Base-by-base conservation (phyloP, 257 asterid genomes). In the Solanum paucissectum region DNA sequence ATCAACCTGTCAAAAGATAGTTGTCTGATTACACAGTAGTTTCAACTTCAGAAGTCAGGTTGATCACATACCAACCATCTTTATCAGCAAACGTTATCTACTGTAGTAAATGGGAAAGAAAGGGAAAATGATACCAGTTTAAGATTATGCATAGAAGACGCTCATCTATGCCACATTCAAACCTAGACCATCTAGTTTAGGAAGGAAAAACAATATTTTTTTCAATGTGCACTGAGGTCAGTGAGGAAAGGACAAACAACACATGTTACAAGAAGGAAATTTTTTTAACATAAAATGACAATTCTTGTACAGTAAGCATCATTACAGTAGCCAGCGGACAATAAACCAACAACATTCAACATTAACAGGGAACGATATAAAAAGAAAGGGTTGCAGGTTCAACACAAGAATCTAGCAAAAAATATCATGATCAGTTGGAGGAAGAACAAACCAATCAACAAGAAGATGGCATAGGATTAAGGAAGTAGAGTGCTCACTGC, bases 1-100 rank as follows among this genome's bases (percentile, higher is more conserved):
- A 90, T 97, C 99, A 21, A 97, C 96, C 98, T 96, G 94, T 81
- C 85, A 88, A 90, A 79, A 85, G 83, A 71, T 85, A 89, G 46
- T 44, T 83, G 62, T 84, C 13, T 76, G 49, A 87, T 86, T 85
- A 90, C 11, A 46, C 9, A 25, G 37, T 44, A 77, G 16, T 73
- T 49, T 86, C 68, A 49, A 12, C 33, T 69, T 83, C 87, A 84
- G 37, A 79, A 32, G 88, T 73, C n/a, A 34, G 85, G 72, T 33
- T 73, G 52, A 46, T n/a, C 6, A 33, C 68, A 87, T 77, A 29
- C 85, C 6, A 81, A 49, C 85, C 1, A 20, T 81, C 42, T 81
- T 81, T 29, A 82, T 82, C 69, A 49, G 85, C 12, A 29, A 82
- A n/a, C 1, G 20, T 9, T 16, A 81, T 32, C 42, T 46, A 46